Evolutionary conservation across 352 stramenopile species (phyloP), one percentile per base, ranked within the genome.

Genomic region (Lagenidium giganteum): DNA sequence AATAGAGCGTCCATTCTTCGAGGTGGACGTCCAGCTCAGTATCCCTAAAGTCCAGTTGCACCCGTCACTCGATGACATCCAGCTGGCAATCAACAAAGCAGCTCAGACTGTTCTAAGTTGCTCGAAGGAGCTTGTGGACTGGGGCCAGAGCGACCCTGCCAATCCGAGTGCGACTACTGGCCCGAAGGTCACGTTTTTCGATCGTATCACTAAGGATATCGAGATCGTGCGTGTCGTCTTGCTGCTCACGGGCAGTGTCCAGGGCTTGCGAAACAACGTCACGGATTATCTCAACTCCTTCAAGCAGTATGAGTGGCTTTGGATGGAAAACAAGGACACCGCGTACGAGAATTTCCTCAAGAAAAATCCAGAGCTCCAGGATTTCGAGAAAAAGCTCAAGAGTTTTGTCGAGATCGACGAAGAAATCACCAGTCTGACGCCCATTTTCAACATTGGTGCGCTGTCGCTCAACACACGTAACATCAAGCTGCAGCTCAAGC

Each of bases 181-280:
- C 36, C 54, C 56, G 1, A 88, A 87, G 32, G 47, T 73, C 5
- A 98, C 94, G 11, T 99, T 99, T 57, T 99, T 98, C 54, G 95
- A 97, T 44, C 85, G 94, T 0, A 98, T 99, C 39, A 98, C 95
- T 0, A 98, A 98, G 46, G 96, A 99, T 57, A 98, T 99, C 60
- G 96, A 99, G 64, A 98, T 99, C 35, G 96, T 98, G 1, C 93
- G 95, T 21, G 95, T 98, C 11, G 96, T 96, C 4, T 49, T 99
- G 8, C 67, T 99, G 21, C 80, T 99, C 5, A 99, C 96, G 1
- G 96, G 96, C 5, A 98, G 93, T 40, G 94, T 99, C 16, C 96
- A 99, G 58, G 95, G 95, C 5, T 80, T 98, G 14, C 83, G 94
- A 3, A 98, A 99, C 57, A 98, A 96, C 41, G 96, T 99, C 22